phyloP scores from a whole-genome alignment of 2,329 filamentous ascomycete species.

The Colletotrichum sp. region DNA sequence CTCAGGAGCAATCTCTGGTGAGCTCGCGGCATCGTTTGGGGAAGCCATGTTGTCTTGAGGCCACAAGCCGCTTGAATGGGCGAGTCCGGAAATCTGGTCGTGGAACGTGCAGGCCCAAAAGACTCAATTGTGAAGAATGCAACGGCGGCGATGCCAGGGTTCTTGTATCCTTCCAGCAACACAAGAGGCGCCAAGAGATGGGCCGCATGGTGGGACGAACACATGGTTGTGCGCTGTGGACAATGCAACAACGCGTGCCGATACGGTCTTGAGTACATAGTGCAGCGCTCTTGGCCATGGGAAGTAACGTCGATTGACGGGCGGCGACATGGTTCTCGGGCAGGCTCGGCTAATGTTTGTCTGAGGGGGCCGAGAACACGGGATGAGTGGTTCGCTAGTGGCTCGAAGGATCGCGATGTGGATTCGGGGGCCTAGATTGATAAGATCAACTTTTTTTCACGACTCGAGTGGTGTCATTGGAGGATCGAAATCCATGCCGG shows the following conservation, averaged over 20 bases:
- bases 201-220: background rate
- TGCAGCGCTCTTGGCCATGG: background rate
- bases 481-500: background rate
- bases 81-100: background rate
- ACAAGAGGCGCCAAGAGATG: background rate
- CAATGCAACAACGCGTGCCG: background rate
- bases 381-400: background rate
- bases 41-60: background rate
- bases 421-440: constrained; percentile 2
- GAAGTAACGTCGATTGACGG: background rate
- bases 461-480: background rate
- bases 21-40: background rate
- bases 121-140: background rate
- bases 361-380: background rate
- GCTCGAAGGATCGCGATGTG: constrained; percentile 5
- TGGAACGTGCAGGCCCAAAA: background rate
- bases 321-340: background rate
- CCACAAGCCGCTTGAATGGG: background rate
- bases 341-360: background rate
- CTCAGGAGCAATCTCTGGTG: background rate
- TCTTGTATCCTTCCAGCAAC: background rate
- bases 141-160: background rate
- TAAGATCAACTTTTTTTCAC: background rate
- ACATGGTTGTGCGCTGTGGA: background rate
- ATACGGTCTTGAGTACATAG: background rate